A percentile compares a stretch with the other conserved stretches of the same genome.
Conservation (phyloP, 352 stramenopile species). For the Bremia lactucae region DNA sequence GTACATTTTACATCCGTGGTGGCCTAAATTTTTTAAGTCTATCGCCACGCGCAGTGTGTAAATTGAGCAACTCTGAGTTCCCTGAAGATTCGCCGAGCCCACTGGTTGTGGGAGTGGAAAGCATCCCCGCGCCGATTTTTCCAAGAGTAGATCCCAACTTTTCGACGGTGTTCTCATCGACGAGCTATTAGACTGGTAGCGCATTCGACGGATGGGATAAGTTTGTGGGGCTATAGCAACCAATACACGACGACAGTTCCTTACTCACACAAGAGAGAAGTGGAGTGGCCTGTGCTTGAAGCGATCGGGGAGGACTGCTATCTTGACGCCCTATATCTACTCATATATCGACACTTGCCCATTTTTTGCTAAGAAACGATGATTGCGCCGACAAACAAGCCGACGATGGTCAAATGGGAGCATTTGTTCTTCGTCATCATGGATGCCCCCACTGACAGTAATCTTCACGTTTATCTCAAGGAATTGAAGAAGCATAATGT, state of each 20-base stretch:
- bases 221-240: slow-evolving; percentile 21
- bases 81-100: slow-evolving; percentile 24
- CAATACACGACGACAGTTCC: slow-evolving; percentile 18
- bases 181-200: slow-evolving; percentile 10
- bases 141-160: slow-evolving; percentile 12
- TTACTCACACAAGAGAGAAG: slow-evolving; percentile 8
- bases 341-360: no score
- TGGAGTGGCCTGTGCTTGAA: slow-evolving; percentile 1
- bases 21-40: slow-evolving; percentile 3
- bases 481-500: slow-evolving; percentile 95
- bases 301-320: slow-evolving; percentile 1
- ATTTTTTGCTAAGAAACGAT: no score
- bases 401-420: slow-evolving; percentile 79
- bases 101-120: slow-evolving; percentile 43
- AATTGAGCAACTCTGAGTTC: slow-evolving; percentile 38
- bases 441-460: slow-evolving; percentile 93
- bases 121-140: slow-evolving; percentile 13
- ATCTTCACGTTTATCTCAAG: slow-evolving; percentile 95
- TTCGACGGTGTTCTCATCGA: slow-evolving; percentile 9
- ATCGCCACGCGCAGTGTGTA: slow-evolving; percentile 3
- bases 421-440: slow-evolving; percentile 96
- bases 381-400: slow-evolving; percentile 81
- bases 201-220: slow-evolving; percentile 43
- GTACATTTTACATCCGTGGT: background rate
- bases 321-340: background rate